Conservation (phyloP, 225 moss, liverwort and hornwort genomes). For the Ulota crispa region DNA sequence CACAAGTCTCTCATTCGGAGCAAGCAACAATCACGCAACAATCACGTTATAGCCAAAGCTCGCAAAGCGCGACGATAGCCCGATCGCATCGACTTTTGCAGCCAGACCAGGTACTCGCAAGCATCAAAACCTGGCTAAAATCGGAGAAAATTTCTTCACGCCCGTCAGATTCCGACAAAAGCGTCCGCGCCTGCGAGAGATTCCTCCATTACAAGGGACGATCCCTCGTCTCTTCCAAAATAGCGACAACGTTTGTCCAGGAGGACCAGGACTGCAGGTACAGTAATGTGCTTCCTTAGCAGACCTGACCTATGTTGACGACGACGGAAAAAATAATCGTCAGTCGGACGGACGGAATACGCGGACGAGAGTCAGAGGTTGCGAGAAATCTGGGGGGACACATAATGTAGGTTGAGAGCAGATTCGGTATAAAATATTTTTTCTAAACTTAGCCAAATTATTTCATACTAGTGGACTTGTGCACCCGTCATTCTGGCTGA, state of each 20-base stretch:
- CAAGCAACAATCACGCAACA: background rate
- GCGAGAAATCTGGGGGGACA: no score
- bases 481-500: no score
- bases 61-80: background rate
- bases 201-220: background rate
- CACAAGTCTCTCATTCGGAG: background rate
- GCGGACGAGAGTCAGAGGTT: no score
- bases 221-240: background rate
- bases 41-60: background rate
- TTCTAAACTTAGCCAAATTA: no score
- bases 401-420: no score
- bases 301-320: background rate
- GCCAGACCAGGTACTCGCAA: background rate
- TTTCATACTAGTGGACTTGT: no score
- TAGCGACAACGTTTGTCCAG: no score
- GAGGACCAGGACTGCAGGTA: no score
- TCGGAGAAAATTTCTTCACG: background rate
- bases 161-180: background rate
- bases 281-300: background rate
- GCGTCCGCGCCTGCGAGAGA: background rate
- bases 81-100: constrained; percentile 3
- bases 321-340: background rate
- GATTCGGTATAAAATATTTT: no score
- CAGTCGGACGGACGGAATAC: background rate
- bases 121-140: background rate